Base-by-base conservation (phyloP, 495 filamentous ascomycete species). In the Staphylotrichum longicolle region DNA sequence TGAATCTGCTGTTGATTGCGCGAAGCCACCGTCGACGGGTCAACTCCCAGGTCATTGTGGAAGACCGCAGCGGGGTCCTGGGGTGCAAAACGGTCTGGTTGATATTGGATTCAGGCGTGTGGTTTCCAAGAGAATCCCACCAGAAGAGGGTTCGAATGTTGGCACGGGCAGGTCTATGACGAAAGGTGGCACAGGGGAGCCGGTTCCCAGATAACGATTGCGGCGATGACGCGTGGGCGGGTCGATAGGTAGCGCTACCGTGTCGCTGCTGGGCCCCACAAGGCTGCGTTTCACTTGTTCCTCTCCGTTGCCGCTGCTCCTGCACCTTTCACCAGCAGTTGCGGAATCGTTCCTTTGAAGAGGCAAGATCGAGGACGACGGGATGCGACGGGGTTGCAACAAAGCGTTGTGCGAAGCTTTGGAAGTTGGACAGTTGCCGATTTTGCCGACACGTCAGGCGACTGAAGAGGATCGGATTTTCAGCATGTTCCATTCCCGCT, bases 1-100 rank as follows among this genome's bases (percentile, higher is more conserved):
- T 88, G 69, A 86, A 93, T 73, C 88, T 86, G 70, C 79, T 83
- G 70, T 93, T 93, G 62, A 92, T 76, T 54, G 83, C 79, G 70
- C 87, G 83, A 61, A 87, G 72, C 61, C 89, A 78, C 64, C 83
- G 85, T 50, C 84, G 83, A 62, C 86, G 82, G 45, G 79, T 79
- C 48, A 83, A 74, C 67, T 84, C 82, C 77, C 79, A 78, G 67
- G 76, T 66, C 82, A 84, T 84, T 54, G 20, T 67, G 58, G n/a
- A 30, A 37, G 46, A 12, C 51, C 35, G 27, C 5, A 10, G 42
- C 14, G 10, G 37, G 35, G 7, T 20, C 30, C 35, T 54, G 20
- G 48, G 30, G 9, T 35, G 37, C 37, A 39, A 39, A 7, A 39
- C 37, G 37, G 10, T 27, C 6, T 39, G 37, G 30, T 14, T 35